Evolutionary conservation across 2,329 filamentous ascomycete genomes (phyloP), one percentile per base, ranked within the genome.

Genomic region (Pseudogymnoascus sp.): DNA sequence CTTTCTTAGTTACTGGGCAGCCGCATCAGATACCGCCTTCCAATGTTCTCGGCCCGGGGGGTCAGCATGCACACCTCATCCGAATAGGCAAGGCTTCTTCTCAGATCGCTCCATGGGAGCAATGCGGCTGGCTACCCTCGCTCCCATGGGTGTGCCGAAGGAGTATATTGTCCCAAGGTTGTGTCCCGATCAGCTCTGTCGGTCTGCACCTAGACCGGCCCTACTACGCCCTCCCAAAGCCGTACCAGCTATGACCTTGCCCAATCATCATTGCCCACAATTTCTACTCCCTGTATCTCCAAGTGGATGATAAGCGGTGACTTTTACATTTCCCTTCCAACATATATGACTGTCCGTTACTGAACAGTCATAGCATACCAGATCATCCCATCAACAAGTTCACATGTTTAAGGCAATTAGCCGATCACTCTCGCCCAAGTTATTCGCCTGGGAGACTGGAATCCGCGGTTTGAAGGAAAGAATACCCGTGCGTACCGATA

Each of bases 381-480:
- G n/a, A 54, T 18, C 25, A 32, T n/a, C 20, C 43, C 43, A 54
- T 32, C 43, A 54, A 54, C 43, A 54, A 32, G 43, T 54, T 30
- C 43, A 54, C 43, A 54, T 54, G 43, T 54, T 54, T 54, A 18
- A 32, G 43, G 43, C 43, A 30, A 32, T 54, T 54, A 32, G 43
- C 43, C 43, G 43, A 32, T 54, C 43, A 54, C 43, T 54, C 25
- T 54, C 43, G 43, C 43, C 43, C 43, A 54, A 54, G 43, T 54
- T 54, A 54, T 54, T 54, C 25, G 43, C 43, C 43, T 54, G 43
- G 43, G 43, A 54, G 43, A 54, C 43, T 32, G 43, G 43, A 54
- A 54, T 54, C 32, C 43, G 43, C 2, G 25, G 43, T 54, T 54
- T 54, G 43, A 54, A 54, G 8, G 43, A 54, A 5, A 54, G 25